Conservation (phyloP, 176 grass and related monocot species). For the Hsuehochloa calcarea region DNA sequence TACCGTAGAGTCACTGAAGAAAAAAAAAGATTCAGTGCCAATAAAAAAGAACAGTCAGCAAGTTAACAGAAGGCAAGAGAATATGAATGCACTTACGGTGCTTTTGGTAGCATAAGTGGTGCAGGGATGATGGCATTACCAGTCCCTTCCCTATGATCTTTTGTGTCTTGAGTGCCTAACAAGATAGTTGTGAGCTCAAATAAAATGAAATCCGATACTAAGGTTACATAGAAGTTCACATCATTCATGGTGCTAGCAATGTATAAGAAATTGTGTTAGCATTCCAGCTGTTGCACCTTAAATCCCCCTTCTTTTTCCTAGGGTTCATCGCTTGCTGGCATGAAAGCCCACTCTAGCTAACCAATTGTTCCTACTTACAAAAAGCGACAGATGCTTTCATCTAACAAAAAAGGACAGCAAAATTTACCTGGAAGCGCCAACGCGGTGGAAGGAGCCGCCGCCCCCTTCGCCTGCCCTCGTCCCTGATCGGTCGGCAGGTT, state of each 20-base stretch:
- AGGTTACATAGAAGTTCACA: slow-evolving; percentile 2
- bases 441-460: slow-evolving; percentile 24
- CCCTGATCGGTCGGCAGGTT: slow-evolving; percentile 51
- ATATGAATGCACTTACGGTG: slow-evolving; percentile 65
- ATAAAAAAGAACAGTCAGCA: slow-evolving; percentile 5
- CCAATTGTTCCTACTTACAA: background rate
- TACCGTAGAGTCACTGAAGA: slow-evolving; percentile 49
- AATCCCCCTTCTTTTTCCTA: background rate
- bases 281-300: background rate
- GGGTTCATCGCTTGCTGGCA: background rate
- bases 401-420: background rate
- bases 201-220: slow-evolving; percentile 6
- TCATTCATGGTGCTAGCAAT: background rate
- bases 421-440: slow-evolving; percentile 62
- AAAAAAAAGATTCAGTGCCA: slow-evolving; percentile 15
- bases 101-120: slow-evolving; percentile 77
- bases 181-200: slow-evolving; percentile 28
- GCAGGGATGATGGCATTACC: slow-evolving; percentile 62
- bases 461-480: slow-evolving; percentile 42
- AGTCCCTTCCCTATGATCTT: slow-evolving; percentile 50
- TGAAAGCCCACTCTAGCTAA: background rate
- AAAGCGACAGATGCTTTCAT: background rate
- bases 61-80: slow-evolving; percentile 8
- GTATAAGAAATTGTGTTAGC: background rate
- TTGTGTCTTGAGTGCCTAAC: slow-evolving; percentile 48